Base-by-base conservation (phyloP, 768 basidiomycete species). In the Ephemerocybe angulata region DNA sequence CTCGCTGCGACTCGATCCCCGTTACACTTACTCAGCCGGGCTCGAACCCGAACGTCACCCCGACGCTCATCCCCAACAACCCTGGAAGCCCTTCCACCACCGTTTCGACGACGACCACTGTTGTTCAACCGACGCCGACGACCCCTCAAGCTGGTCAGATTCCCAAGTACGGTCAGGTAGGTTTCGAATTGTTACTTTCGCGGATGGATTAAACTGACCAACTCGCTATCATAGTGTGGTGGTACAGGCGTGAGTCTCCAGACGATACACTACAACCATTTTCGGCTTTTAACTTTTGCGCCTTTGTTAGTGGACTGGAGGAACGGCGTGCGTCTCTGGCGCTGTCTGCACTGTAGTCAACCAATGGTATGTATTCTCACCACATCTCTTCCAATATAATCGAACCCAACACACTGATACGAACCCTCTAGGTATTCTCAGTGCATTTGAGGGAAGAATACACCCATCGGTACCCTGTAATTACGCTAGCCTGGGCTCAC, bases 1-100 rank as follows among this genome's bases (percentile, higher is more conserved):
- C 54, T n/a, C n/a, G 44, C 21, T 55, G 54, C 27, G 54, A 55
- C 48, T 50, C 47, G n/a, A 48, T 55, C 24, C 54, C 54, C 11
- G 54, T 55, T 10, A 55, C 54, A 17, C 38, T 55, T 15, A 55
- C 54, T 13, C 35, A 25, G 17, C 48, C 54, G 24, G 54, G 54
- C 47, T 55, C 54, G 13, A 55, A 55, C 54, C 54, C 54, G 17
- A 41, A 50, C 29, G 37, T 50, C 19, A 55, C 54, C 15, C 54
- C 54, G 3, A 55, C 25, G 4, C 6, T 48, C 25, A 17, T 17
- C n/a, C 21, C 17, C 41, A 17, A 25, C 15, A 31, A 12, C 10
- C 53, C 44, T 10, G 44, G 28, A 28, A 42, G 21, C 31, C 53
- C 53, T 4, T 24, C 44, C 22, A 33, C 31, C 24, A 40, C 31